phyloP scores from a whole-genome alignment of 2,329 filamentous ascomycete species.

The Huntiella bhutanensis region DNA sequence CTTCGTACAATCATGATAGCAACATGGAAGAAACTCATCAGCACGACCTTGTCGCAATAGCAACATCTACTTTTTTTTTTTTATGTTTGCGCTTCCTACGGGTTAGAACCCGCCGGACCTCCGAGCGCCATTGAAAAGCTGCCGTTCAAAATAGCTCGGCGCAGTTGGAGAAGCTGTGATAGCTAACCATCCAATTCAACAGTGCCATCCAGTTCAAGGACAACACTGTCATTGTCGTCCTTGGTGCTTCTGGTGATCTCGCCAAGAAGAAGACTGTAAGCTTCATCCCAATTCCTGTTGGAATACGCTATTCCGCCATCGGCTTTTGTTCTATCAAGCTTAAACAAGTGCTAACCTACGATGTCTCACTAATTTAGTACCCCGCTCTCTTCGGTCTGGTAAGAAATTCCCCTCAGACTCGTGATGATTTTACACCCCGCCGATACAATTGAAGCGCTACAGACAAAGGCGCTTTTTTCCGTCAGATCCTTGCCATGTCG shows the following conservation, averaged over 20 bases:
- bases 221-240: constrained; percentile 90
- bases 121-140: no score
- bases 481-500: constrained; percentile 9
- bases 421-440: background rate
- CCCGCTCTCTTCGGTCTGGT: constrained; percentile 94
- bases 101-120: no score
- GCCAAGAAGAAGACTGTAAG: constrained; percentile 98
- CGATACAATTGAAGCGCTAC: background rate
- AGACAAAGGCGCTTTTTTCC: background rate
- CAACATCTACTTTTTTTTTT: background rate
- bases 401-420: constrained; percentile 25
- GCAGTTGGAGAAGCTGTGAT: background rate
- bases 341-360: background rate
- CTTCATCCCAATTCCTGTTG: constrained; percentile 1
- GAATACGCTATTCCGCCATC: constrained; percentile 10
- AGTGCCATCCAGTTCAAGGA: constrained; percentile 93
- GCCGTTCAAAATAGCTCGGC: no score
- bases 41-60: background rate
- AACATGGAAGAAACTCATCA: background rate
- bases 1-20: no score
- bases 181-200: constrained; percentile 11
- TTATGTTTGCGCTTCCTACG: background rate
- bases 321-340: background rate
- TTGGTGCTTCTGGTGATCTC: constrained; percentile 91
- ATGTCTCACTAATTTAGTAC: constrained; percentile 40